Conservation (phyloP, 208 protist genomes). For the Leptomonas pyrrhocoris region DNA sequence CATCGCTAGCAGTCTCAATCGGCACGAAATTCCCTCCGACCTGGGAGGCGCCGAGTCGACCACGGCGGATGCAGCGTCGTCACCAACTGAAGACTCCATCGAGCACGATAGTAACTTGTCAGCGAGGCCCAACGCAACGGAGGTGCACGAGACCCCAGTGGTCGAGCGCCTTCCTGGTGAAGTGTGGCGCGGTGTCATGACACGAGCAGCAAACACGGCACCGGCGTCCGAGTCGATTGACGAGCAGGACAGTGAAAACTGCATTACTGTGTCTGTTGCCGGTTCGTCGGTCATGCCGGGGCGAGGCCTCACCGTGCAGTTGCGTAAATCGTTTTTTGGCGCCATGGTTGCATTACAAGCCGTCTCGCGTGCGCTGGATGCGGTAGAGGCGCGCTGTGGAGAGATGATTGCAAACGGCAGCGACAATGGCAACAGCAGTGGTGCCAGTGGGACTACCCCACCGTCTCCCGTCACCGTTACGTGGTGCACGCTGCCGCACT, state of each 20-base stretch:
- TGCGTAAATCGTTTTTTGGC: conserved; percentile 21
- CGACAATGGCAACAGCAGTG: background rate
- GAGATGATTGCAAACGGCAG: background rate
- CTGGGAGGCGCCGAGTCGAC: conserved; percentile 23
- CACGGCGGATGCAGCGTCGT: background rate
- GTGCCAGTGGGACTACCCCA: background rate
- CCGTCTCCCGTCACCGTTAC: conserved; percentile 5
- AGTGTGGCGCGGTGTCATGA: conserved; percentile 14
- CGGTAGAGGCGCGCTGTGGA: conserved; percentile 18
- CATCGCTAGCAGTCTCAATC: conserved; percentile 44
- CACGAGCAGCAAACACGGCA: background rate
- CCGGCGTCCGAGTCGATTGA: background rate
- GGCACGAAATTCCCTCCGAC: conserved; percentile 57
- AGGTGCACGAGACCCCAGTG: background rate
- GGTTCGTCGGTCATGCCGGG: background rate
- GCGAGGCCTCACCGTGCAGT: conserved; percentile 26
- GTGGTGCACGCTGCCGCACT: conserved; percentile 39
- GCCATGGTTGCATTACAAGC: conserved; percentile 11
- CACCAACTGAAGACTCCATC: background rate
- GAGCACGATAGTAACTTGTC: background rate
- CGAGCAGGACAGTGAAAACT: conserved; percentile 2
- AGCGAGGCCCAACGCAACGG: background rate
- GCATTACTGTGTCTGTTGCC: conserved; percentile 5
- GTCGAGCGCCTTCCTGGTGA: conserved; percentile 15
- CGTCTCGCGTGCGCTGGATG: conserved; percentile 20